A percentile compares a stretch with the other conserved stretches of the same genome.
phyloP scores from a whole-genome alignment of 2,329 filamentous ascomycete species.

The Rachicladosporium sp. region DNA sequence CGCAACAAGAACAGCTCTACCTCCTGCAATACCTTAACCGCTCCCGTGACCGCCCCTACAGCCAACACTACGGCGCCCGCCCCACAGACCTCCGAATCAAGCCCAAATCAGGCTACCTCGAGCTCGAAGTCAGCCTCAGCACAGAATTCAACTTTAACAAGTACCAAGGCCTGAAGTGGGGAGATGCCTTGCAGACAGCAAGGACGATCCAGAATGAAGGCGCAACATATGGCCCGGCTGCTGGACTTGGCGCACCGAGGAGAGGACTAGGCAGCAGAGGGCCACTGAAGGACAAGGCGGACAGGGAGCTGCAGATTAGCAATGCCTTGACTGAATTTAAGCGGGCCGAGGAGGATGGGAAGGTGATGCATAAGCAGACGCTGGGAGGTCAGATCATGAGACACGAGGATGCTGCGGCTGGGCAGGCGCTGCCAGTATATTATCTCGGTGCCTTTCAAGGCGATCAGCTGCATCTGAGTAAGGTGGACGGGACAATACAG shows the following conservation, averaged over 20 bases:
- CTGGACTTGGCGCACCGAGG: conserved; percentile 27
- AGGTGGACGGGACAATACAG: conserved; percentile 70
- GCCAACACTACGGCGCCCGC: conserved; percentile 39
- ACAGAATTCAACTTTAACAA: conserved; percentile 66
- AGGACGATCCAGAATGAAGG: conserved; percentile 28
- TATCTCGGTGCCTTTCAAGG: conserved; percentile 84
- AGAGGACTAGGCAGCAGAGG: conserved; percentile 8
- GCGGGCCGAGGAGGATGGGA: conserved; percentile 55
- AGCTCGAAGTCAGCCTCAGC: conserved; percentile 80
- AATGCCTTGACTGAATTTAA: conserved; percentile 44
- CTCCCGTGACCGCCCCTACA: conserved; percentile 50
- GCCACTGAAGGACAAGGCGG: conserved; percentile 33
- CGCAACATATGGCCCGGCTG: conserved; percentile 34
- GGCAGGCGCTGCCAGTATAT: conserved; percentile 51
- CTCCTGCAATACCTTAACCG: conserved; percentile 86
- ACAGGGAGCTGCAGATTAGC: conserved; percentile 28
- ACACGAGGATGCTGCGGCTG: conserved; percentile 55
- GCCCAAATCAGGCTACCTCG: conserved; percentile 66
- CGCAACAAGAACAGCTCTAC: conserved; percentile 46
- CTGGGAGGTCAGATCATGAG: conserved; percentile 65
- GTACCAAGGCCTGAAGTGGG: conserved; percentile 71
- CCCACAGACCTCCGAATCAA: conserved; percentile 74
- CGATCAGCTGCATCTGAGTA: conserved; percentile 75
- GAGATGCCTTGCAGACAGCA: conserved; percentile 53
- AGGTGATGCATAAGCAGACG: conserved; percentile 68